phyloP scores from a whole-genome alignment of 768 basidiomycete genomes.

The Podaxis carcinomalis region DNA sequence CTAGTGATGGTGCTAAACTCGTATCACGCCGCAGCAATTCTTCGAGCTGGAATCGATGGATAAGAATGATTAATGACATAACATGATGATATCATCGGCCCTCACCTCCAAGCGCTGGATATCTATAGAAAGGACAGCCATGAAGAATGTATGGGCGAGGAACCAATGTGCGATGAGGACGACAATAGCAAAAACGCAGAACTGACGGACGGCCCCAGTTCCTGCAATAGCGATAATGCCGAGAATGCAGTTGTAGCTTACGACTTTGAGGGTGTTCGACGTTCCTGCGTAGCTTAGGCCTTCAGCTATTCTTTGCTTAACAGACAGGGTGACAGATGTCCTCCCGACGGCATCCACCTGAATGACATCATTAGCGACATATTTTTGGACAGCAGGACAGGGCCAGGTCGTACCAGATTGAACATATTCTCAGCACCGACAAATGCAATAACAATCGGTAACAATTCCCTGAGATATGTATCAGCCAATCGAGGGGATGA shows the following conservation, averaged over 20 bases:
- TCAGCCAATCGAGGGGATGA: slow-evolving; percentile 6
- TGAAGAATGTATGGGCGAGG: slow-evolving; percentile 92
- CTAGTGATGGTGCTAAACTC: slow-evolving; percentile 42
- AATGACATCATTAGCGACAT: slow-evolving; percentile 23
- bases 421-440: slow-evolving; percentile 99
- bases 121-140: slow-evolving; percentile 93
- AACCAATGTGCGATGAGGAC: slow-evolving; percentile 98
- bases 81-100: slow-evolving; percentile 10
- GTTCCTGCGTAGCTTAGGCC: slow-evolving; percentile 88
- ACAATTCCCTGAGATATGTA: slow-evolving; percentile 56
- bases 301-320: slow-evolving; percentile 88
- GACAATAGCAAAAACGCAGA: slow-evolving; percentile 90
- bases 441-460: slow-evolving; percentile 93
- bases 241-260: slow-evolving; percentile 79
- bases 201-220: slow-evolving; percentile 81
- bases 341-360: slow-evolving; percentile 82
- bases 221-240: slow-evolving; percentile 72
- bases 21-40: slow-evolving; percentile 79
- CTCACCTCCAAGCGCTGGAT: slow-evolving; percentile 85
- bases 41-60: slow-evolving; percentile 51
- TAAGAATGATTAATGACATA: not conserved
- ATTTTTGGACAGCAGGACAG: slow-evolving; percentile 12
- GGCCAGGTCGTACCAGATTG: slow-evolving; percentile 58
- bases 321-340: slow-evolving; percentile 82
- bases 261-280: slow-evolving; percentile 88